phyloP scores from a whole-genome alignment of 208 protist species.

The Trypanosoma avium region DNA sequence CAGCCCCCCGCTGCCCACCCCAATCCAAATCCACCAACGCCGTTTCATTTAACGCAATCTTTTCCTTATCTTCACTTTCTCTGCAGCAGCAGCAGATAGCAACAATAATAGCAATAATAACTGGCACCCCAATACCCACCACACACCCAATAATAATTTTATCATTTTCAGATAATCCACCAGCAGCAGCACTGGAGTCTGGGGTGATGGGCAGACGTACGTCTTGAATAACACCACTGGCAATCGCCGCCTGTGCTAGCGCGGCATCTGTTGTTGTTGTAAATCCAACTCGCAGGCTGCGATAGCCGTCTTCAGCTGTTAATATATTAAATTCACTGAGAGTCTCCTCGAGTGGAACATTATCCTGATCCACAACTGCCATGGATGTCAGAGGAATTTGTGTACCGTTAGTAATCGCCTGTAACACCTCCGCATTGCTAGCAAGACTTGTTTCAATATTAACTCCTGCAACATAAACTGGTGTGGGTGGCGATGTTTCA shows the following conservation, averaged over 20 bases:
- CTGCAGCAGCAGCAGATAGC: background rate
- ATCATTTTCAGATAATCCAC: background rate
- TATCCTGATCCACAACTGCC: background rate
- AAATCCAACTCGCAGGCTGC: background rate
- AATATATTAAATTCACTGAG: no score
- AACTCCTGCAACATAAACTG: background rate
- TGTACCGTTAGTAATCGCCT: background rate
- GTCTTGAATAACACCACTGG: background rate
- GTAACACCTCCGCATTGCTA: background rate
- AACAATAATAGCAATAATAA: background rate
- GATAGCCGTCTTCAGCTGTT: background rate
- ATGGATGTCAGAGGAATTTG: background rate
- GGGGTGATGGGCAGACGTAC: background rate
- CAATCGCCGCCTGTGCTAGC: background rate
- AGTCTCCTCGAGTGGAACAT: no score
- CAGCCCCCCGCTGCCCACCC: no score
- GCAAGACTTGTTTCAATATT: background rate
- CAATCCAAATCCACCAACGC: constrained; percentile 8
- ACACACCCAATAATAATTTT: constrained; percentile 12
- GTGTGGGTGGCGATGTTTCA: background rate
- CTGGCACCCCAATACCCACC: background rate
- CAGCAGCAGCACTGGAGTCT: no score
- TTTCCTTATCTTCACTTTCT: background rate
- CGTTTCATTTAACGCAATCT: background rate
- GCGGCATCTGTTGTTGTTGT: background rate